Base-by-base conservation (phyloP, 495 filamentous ascomycete species). In the Coniosporium apollinis region DNA sequence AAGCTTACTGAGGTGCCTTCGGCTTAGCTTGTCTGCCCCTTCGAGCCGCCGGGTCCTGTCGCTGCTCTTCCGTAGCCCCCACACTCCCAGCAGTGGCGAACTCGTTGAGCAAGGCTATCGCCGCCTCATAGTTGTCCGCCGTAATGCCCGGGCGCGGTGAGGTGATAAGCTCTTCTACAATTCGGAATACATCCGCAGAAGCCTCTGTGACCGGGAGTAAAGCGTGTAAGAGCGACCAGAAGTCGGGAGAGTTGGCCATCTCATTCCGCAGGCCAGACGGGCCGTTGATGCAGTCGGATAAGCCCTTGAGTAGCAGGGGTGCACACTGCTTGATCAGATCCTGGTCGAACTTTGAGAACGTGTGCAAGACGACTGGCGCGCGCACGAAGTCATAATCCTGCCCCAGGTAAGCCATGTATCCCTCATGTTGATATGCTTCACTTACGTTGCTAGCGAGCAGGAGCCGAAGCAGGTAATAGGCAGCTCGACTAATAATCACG, bases 231-330 rank as follows among this genome's bases (percentile, higher is more conserved):
- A 94, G 84, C 11, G 82, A 77, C 89, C 89, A 99, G 56, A 99
- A 94, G 46, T 99, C 91, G 1, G 89, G 89, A 18, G 87, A 94
- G 14, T 82, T 85, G 48, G 87, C 85, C 41, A 96, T 82, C 57
- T 94, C 87, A 42, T 77, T 93, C 37, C 82, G 71, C 15, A 99
- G 66, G 17, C 75, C 72, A 18, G 72, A 72, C 0, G 80, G 70
- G 37, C 79, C 70, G 31, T 74, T 71, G 38, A 87, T 74, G 48
- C 89, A 96, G 14, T 77, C 62, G 19, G 71, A 67, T 10, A 99
- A 60, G 2, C 89, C 86, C 47, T 79, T 76, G 19, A 93, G 60
- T 1, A 84, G 69, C 0, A 82, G 66, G 17, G 66, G 61, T 3
- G 85, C 79, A 1, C 82, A 74, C 48, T 77, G 81, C 34, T 79